These are phyloP conservation scores for Pelargonium nanum DNA, from an alignment of 345 rosid species.

Conservation along the genomic window DNA sequence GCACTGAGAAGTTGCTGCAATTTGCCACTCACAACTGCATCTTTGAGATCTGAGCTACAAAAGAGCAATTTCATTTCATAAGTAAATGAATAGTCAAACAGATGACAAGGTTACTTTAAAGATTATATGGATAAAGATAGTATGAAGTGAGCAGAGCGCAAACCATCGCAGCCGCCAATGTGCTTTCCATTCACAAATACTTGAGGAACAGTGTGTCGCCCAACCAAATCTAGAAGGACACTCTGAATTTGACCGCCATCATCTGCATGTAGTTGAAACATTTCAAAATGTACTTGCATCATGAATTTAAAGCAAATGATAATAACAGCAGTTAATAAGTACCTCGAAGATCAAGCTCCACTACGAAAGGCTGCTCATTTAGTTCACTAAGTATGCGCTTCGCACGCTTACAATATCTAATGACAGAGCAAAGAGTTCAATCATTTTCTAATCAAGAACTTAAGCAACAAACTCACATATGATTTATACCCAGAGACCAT, in stretches of 20 bases:
- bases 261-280: conserved; percentile 25
- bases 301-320: neutral
- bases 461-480: neutral
- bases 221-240: conserved; percentile 62
- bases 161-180: conserved; percentile 87
- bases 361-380: conserved; percentile 36
- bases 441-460: neutral
- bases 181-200: conserved; percentile 79
- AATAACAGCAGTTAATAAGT: conserved; percentile 6
- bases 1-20: conserved; percentile 30
- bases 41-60: neutral
- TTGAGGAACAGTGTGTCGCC: conserved; percentile 80
- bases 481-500: too few relatives aligned
- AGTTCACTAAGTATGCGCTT: conserved; percentile 49
- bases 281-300: neutral
- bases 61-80: neutral
- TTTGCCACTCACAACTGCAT: neutral
- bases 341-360: conserved; percentile 78
- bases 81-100: too few relatives aligned
- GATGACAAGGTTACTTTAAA: neutral
- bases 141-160: neutral
- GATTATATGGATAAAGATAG: too few relatives aligned
- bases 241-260: conserved; percentile 65
- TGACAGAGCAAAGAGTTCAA: neutral
- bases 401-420: conserved; percentile 47